These are phyloP conservation scores for Cajanus cajan DNA, from an alignment of 306 rosid genomes.

Conservation along the genomic window DNA sequence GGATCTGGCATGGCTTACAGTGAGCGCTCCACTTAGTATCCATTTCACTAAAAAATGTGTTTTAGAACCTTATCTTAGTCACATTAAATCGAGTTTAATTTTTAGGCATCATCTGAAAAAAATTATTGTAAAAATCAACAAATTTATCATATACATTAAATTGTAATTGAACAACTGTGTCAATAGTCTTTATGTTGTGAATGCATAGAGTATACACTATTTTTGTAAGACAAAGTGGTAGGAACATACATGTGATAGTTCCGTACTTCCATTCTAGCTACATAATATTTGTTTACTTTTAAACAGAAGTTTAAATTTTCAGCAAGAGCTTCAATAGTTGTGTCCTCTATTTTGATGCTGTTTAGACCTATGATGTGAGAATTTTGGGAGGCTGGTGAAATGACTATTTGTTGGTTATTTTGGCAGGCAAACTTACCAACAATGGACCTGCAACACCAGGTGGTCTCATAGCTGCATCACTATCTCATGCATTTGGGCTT, in stretches of 20 bases:
- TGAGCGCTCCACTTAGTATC: slow-evolving; percentile 18
- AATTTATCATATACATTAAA: too few species aligned
- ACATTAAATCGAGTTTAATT: background rate
- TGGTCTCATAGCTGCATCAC: slow-evolving; percentile 66
- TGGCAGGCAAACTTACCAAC: slow-evolving; percentile 58
- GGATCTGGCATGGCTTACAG: slow-evolving; percentile 87
- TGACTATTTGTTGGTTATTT: background rate
- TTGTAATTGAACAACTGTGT: too few species aligned
- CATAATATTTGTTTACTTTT: background rate
- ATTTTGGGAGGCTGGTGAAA: background rate
- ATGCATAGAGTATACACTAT: too few species aligned
- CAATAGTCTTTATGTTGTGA: too few species aligned
- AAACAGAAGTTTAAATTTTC: background rate
- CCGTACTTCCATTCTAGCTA: background rate
- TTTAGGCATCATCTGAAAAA: background rate
- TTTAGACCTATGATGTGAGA: background rate
- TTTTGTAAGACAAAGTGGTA: background rate
- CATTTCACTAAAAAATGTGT: background rate
- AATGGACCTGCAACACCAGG: slow-evolving; percentile 57
- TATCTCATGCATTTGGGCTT: slow-evolving; percentile 76
- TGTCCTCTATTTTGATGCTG: background rate
- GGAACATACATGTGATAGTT: background rate
- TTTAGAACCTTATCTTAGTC: background rate
- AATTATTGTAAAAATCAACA: too few species aligned
- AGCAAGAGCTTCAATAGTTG: background rate